These are phyloP conservation scores for Calocybe cyanea DNA, from an alignment of 768 basidiomycete genomes.

Conservation along the genomic window DNA sequence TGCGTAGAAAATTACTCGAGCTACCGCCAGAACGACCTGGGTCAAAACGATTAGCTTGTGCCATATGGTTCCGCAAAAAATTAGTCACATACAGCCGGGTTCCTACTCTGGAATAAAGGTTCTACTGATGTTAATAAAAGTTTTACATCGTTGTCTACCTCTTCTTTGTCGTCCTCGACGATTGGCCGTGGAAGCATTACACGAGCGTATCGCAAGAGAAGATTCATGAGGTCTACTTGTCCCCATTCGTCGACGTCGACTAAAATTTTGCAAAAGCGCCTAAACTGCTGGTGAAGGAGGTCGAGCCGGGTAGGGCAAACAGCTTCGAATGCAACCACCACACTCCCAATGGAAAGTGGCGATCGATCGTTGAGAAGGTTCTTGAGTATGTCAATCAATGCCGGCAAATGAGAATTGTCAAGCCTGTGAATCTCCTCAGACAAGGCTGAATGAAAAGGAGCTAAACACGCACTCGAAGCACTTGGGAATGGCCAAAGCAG, in stretches of 20 bases:
- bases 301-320: constrained; percentile 88
- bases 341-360: constrained; percentile 83
- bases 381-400: constrained; percentile 65
- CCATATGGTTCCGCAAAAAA: not conserved
- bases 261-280: constrained; percentile 77
- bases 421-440: constrained; percentile 44
- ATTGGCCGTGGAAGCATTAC: constrained; percentile 74
- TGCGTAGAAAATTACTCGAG: constrained; percentile 71
- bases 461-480: constrained; percentile 54
- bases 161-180: constrained; percentile 36
- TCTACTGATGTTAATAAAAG: constrained; percentile 69
- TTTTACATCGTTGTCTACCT: constrained; percentile 75
- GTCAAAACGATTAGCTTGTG: not conserved
- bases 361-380: constrained; percentile 70
- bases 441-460: not conserved
- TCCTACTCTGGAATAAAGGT: constrained; percentile 80
- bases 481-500: constrained; percentile 86
- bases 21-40: constrained; percentile 78
- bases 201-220: constrained; percentile 80
- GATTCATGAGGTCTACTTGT: constrained; percentile 73
- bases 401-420: constrained; percentile 66
- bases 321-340: constrained; percentile 78
- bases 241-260: constrained; percentile 98
- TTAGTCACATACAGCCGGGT: constrained; percentile 71
- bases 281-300: constrained; percentile 84